Conservation (phyloP, 352 stramenopile species). For the Globisporangium sylvaticum region DNA sequence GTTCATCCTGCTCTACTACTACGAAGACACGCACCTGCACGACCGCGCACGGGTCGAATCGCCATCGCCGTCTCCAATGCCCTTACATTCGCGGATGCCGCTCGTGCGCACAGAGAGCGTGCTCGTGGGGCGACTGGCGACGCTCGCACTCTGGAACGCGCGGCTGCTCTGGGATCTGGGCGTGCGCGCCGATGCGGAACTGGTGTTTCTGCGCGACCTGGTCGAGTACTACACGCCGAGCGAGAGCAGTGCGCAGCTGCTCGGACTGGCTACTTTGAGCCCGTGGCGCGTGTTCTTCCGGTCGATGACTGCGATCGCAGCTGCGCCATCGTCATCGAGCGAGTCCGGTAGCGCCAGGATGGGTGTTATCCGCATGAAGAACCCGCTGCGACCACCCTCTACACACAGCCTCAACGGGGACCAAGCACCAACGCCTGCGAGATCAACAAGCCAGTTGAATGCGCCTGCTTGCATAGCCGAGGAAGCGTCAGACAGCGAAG, state of each 20-base stretch:
- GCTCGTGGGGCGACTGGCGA: conserved; percentile 21
- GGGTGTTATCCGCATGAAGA: neutral
- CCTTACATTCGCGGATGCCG: neutral
- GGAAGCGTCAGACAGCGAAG: neutral
- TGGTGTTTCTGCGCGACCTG: conserved; percentile 25
- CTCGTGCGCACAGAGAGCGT: conserved; percentile 14
- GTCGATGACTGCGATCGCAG: neutral
- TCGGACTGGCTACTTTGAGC: neutral
- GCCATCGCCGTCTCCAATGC: neutral
- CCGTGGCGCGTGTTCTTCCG: conserved; percentile 1
- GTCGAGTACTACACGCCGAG: conserved; percentile 22
- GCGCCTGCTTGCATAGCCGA: neutral
- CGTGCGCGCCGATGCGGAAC: conserved; percentile 20
- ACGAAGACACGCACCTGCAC: conserved; percentile 13
- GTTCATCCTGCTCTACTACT: conserved; percentile 25
- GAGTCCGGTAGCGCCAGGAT: neutral
- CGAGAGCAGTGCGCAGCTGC: conserved; percentile 8
- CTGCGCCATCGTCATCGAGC: neutral
- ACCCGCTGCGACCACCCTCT: neutral
- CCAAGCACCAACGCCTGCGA: neutral
- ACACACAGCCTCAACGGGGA: neutral
- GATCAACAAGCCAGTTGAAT: neutral
- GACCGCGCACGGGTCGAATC: conserved; percentile 1
- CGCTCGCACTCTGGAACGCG: conserved; percentile 23
- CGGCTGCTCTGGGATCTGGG: conserved; percentile 31